Conservation (phyloP, 345 rosid species). For the Microcos paniculata region DNA sequence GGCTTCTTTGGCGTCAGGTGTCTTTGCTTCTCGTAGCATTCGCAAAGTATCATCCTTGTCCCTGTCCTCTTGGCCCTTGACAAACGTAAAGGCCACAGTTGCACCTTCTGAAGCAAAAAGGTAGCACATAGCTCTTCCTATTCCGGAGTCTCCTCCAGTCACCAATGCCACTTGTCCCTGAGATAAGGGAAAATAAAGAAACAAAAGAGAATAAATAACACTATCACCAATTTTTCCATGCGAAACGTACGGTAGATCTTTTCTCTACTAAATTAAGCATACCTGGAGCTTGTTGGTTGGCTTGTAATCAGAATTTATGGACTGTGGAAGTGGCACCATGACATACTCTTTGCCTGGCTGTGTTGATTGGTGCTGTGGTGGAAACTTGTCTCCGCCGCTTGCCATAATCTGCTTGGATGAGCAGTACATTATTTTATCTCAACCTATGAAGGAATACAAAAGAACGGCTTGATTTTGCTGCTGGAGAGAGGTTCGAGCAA, state of each 20-base stretch:
- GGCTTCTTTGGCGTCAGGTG: constrained; percentile 53
- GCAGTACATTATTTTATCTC: too few relatives aligned
- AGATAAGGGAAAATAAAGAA: not conserved
- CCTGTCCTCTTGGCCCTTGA: constrained; percentile 55
- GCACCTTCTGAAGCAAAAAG: constrained; percentile 59
- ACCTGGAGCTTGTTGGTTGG: constrained; percentile 5
- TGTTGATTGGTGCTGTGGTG: not conserved
- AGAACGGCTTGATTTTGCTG: too few relatives aligned
- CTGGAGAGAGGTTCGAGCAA: too few relatives aligned
- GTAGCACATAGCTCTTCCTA: constrained; percentile 59
- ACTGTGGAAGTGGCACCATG: constrained; percentile 58
- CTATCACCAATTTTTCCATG: not conserved
- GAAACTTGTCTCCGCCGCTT: not conserved
- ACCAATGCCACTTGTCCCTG: constrained; percentile 75
- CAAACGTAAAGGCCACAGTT: constrained; percentile 68
- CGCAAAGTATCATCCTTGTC: constrained; percentile 56
- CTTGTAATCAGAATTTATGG: not conserved
- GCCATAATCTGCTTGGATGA: too few relatives aligned
- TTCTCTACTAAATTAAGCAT: not conserved
- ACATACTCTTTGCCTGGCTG: not conserved
- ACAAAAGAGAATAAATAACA: not conserved
- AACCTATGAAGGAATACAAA: too few relatives aligned
- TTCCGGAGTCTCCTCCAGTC: constrained; percentile 80
- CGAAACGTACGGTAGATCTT: too few relatives aligned
- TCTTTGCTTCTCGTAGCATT: constrained; percentile 38